A percentile compares a stretch with the other conserved stretches of the same genome.
Conservation (phyloP, 345 rosid genomes). For the Melaleuca alternifolia region DNA sequence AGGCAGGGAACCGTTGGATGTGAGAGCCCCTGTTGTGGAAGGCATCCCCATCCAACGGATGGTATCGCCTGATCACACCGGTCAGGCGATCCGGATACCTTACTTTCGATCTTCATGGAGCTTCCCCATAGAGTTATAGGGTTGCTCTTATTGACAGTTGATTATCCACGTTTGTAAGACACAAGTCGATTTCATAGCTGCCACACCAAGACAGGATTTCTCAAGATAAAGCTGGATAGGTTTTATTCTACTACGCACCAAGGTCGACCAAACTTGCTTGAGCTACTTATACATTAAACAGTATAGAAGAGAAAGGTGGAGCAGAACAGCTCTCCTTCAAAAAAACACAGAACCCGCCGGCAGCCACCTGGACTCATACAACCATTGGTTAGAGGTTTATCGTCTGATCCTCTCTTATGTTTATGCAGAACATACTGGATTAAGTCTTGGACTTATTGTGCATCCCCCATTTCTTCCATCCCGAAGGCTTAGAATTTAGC, state of each 20-base stretch:
- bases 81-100: no score
- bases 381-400: neutral
- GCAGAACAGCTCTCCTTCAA: neutral
- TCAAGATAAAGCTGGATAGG: neutral
- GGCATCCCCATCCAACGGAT: no score
- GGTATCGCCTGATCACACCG: no score
- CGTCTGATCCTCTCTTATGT: neutral
- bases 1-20: no score
- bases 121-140: neutral
- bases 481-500: no score
- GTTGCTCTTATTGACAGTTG: neutral
- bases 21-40: no score
- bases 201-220: neutral
- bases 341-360: neutral
- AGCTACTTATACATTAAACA: neutral
- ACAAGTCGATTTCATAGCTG: neutral
- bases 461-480: no score
- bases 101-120: neutral
- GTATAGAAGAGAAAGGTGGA: neutral
- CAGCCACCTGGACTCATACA: neutral
- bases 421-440: no score
- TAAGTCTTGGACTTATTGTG: neutral
- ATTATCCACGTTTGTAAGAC: neutral
- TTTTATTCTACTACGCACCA: neutral
- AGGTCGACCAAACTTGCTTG: neutral